Conservation (phyloP, 768 basidiomycete species). For the Fomitopsis serialis region DNA sequence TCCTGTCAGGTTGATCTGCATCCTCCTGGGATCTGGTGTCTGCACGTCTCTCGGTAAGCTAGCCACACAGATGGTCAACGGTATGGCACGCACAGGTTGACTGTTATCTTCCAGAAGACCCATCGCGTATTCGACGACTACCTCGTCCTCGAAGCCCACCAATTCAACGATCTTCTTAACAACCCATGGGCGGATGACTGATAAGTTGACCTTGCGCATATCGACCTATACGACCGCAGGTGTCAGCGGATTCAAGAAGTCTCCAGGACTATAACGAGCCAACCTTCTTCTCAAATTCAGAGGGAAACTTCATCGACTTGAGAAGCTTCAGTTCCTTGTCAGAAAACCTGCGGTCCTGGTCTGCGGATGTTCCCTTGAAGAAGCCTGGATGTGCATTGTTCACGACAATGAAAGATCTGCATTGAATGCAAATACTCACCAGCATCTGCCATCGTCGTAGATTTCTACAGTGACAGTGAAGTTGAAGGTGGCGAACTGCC, state of each 20-base stretch:
- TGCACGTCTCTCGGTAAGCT: constrained; percentile 22
- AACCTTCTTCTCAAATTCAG: constrained; percentile 85
- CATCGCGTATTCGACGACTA: constrained; percentile 95
- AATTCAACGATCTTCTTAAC: constrained; percentile 88
- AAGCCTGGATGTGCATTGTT: constrained; percentile 41
- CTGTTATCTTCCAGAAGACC: constrained; percentile 84
- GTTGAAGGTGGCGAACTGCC: background rate
- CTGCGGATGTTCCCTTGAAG: constrained; percentile 87
- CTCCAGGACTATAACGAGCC: background rate
- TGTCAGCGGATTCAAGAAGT: background rate
- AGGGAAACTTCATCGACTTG: constrained; percentile 86
- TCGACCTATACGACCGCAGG: constrained; percentile 56
- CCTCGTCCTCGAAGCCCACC: constrained; percentile 93
- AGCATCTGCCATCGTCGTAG: constrained; percentile 22
- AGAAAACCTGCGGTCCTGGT: constrained; percentile 89
- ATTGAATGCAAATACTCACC: constrained; percentile 10
- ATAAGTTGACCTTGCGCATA: constrained; percentile 90
- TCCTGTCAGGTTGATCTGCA: constrained; percentile 92
- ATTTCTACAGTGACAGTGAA: background rate
- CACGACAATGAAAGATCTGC: background rate
- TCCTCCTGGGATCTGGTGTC: constrained; percentile 90
- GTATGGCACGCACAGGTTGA: constrained; percentile 56
- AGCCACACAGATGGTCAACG: background rate
- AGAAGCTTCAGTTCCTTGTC: constrained; percentile 92
- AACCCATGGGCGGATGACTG: constrained; percentile 93